A percentile compares a stretch with the other conserved stretches of the same genome.
phyloP scores from a whole-genome alignment of 176 grass and related monocot species.

The Oryza australiensis region DNA sequence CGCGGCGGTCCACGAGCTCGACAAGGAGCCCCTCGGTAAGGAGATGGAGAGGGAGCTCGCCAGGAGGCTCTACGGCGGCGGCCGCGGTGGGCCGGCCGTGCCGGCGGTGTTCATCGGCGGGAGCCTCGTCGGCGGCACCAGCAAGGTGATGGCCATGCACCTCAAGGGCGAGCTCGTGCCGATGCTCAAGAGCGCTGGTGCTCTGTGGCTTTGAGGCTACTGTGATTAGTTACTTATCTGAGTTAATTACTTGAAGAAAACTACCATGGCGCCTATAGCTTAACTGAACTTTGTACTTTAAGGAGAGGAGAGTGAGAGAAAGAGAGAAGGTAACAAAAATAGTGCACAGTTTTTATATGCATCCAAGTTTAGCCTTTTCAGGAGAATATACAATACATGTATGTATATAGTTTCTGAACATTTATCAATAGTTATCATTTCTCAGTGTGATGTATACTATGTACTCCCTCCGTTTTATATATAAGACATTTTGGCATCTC shows the following conservation, averaged over 20 bases:
- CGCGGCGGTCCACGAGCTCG: slow-evolving; percentile 46
- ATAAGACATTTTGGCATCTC: too few species aligned
- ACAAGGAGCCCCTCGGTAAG: slow-evolving; percentile 35
- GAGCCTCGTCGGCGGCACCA: slow-evolving; percentile 35
- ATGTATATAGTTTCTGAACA: too few species aligned
- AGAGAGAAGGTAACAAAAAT: background rate
- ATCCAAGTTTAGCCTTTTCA: background rate
- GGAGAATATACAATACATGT: too few species aligned
- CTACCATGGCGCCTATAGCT: background rate
- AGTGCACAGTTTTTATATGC: background rate
- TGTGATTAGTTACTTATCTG: background rate
- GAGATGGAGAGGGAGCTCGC: slow-evolving; percentile 48
- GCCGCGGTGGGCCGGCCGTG: background rate
- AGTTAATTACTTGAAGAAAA: background rate
- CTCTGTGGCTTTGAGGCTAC: slow-evolving; percentile 26
- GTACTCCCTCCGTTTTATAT: too few species aligned
- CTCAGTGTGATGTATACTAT: too few species aligned
- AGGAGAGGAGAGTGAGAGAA: background rate
- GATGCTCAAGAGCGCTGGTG: slow-evolving; percentile 39
- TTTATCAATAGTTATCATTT: too few species aligned
- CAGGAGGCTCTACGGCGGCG: slow-evolving; percentile 15
- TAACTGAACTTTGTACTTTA: background rate
- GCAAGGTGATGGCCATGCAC: slow-evolving; percentile 44
- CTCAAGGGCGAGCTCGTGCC: slow-evolving; percentile 41
- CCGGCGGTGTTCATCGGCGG: slow-evolving; percentile 51